A percentile compares a stretch with the other conserved stretches of the same genome.
Conservation (phyloP, 2,329 filamentous ascomycete genomes). For the Aspergillus clavatus region DNA sequence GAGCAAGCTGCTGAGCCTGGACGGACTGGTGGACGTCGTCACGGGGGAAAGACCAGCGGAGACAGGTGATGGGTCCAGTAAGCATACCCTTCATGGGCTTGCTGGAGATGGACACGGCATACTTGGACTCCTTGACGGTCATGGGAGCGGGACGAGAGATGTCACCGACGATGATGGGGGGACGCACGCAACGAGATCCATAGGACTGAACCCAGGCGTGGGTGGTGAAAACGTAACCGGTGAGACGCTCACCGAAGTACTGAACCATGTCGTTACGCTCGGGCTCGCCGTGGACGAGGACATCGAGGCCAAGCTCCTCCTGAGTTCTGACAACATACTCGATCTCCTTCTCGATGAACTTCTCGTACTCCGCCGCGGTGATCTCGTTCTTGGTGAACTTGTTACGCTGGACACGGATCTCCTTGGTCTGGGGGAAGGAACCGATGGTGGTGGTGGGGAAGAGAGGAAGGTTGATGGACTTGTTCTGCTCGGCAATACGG, state of each 20-base stretch:
- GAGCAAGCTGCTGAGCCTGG: constrained; percentile 96
- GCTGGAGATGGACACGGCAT: constrained; percentile 89
- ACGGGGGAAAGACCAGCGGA: constrained; percentile 99
- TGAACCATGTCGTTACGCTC: constrained; percentile 99
- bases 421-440: constrained; percentile 98
- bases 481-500: constrained; percentile 84
- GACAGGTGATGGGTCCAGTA: constrained; percentile 96
- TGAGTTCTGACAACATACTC: constrained; percentile 91
- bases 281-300: constrained; percentile 96
- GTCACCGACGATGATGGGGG: constrained; percentile 97
- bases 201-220: constrained; percentile 99
- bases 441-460: constrained; percentile 99
- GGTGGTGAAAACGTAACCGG: constrained; percentile 98
- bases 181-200: constrained; percentile 95
- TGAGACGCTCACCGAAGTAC: constrained; percentile 97
- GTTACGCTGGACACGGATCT: constrained; percentile 94
- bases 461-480: constrained; percentile 85
- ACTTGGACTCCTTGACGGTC: constrained; percentile 99
- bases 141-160: constrained; percentile 95
- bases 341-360: constrained; percentile 99
- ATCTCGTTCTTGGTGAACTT: constrained; percentile 99
- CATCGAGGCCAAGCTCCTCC: constrained; percentile 94
- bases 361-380: constrained; percentile 85
- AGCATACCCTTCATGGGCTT: constrained; percentile 99
- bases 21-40: constrained; percentile 99